These are phyloP conservation scores for Pleurozium schreberi DNA, from an alignment of 225 moss, liverwort and hornwort species.

Conservation along the genomic window DNA sequence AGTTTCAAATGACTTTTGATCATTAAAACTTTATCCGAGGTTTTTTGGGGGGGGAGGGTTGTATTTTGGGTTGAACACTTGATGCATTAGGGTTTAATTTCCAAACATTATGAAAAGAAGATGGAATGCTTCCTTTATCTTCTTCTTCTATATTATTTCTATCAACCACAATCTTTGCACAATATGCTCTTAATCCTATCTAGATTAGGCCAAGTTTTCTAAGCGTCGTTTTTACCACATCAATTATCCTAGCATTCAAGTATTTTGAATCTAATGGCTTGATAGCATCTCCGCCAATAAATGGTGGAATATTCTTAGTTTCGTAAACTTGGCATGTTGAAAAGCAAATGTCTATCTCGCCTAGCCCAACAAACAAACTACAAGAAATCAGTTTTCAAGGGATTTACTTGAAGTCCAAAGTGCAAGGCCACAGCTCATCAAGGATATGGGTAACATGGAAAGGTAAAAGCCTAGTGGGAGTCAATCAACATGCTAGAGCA, in stretches of 20 bases:
- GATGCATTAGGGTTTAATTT: background rate
- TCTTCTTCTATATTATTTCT: background rate
- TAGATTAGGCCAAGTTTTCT: background rate
- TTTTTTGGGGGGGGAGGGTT: background rate
- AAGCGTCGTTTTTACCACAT: background rate
- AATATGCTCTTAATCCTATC: background rate
- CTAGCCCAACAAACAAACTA: accelerated
- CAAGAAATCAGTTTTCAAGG: accelerated
- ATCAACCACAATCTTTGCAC: accelerated
- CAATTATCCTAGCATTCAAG: background rate
- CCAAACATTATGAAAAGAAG: background rate
- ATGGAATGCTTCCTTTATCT: background rate
- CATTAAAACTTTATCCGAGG: background rate
- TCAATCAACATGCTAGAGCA: background rate
- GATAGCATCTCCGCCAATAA: background rate
- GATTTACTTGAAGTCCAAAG: accelerated
- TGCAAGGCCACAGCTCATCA: accelerated
- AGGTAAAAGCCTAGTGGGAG: background rate
- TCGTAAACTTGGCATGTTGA: background rate
- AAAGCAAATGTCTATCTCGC: accelerated
- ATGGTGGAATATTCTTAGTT: accelerated
- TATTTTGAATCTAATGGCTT: background rate
- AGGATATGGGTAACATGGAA: background rate
- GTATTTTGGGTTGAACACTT: background rate
- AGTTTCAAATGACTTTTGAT: background rate